These are phyloP conservation scores for Sungouiella blattae DNA, from an alignment of 805 yeast species.

Conservation along the genomic window DNA sequence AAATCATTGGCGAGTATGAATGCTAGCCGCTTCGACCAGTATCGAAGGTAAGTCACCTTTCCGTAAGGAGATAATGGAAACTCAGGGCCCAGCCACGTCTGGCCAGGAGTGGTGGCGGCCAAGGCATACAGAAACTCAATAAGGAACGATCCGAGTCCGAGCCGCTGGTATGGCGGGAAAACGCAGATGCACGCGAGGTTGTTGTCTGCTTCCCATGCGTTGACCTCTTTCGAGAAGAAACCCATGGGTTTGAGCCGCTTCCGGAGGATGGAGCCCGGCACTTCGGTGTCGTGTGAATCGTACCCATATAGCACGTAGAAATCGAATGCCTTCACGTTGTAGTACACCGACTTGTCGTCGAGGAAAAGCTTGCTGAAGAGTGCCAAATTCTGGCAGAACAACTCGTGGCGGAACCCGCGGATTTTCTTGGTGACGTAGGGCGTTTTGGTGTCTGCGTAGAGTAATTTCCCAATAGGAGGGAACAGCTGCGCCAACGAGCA, in stretches of 20 bases:
- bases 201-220: conserved; percentile 70
- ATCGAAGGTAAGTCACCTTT: conserved; percentile 61
- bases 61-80: conserved; percentile 87
- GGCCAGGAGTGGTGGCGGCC: conserved; percentile 54
- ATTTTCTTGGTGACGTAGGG: conserved; percentile 56
- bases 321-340: conserved; percentile 72
- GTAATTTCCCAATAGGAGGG: conserved; percentile 59
- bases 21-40: conserved; percentile 59
- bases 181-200: conserved; percentile 88
- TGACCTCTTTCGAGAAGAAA: conserved; percentile 82
- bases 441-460: conserved; percentile 56
- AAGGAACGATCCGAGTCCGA: conserved; percentile 70
- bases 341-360: conserved; percentile 86
- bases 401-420: conserved; percentile 57
- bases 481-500: conserved; percentile 38
- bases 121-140: conserved; percentile 81
- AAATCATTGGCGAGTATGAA: conserved; percentile 14
- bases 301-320: conserved; percentile 68
- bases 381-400: conserved; percentile 80
- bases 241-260: conserved; percentile 49
- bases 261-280: conserved; percentile 3
- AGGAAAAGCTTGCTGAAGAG: conserved; percentile 84
- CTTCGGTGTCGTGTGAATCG: conserved; percentile 20
- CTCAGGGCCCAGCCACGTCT: conserved; percentile 81
- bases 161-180: conserved; percentile 88